These are phyloP conservation scores for Irpex lacteus DNA, from an alignment of 1,284 basidiomycete genomes.

Conservation along the genomic window DNA sequence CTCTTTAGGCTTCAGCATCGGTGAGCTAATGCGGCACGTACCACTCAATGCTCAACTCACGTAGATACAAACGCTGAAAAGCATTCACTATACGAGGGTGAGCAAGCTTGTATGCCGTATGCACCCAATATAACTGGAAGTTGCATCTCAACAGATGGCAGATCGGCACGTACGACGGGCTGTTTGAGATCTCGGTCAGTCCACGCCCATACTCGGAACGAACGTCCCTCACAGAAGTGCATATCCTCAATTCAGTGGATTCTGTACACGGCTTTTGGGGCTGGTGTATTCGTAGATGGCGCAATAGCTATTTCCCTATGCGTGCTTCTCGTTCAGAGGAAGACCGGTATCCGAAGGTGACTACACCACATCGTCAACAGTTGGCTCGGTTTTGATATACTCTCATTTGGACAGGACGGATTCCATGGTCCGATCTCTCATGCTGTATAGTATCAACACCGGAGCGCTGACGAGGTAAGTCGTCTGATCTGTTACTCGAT, in stretches of 20 bases:
- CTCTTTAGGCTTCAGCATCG: constrained; percentile 6
- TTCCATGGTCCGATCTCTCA: constrained; percentile 16
- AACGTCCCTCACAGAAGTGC: background rate
- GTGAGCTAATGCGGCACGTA: constrained; percentile 1
- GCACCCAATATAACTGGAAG: background rate
- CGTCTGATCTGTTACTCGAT: background rate
- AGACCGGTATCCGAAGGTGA: constrained; percentile 14
- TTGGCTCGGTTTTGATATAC: background rate
- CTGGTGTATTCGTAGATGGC: constrained; percentile 14
- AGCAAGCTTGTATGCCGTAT: background rate
- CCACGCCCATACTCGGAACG: background rate
- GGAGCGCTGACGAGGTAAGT: constrained; percentile 17
- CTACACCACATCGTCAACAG: background rate
- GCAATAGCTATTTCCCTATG: constrained; percentile 15
- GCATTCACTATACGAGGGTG: constrained; percentile 13
- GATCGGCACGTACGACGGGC: constrained; percentile 10
- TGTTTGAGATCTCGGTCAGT: constrained; percentile 16
- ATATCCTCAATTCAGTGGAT: constrained; percentile 10
- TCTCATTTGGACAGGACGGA: constrained; percentile 14
- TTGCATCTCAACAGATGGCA: background rate
- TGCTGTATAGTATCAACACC: constrained; percentile 22
- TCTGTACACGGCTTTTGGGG: constrained; percentile 14
- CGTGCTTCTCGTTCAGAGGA: constrained; percentile 9
- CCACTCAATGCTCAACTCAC: background rate
- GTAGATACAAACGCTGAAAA: background rate